phyloP scores from a whole-genome alignment of 116 monocot genomes.

The Zostera marina region DNA sequence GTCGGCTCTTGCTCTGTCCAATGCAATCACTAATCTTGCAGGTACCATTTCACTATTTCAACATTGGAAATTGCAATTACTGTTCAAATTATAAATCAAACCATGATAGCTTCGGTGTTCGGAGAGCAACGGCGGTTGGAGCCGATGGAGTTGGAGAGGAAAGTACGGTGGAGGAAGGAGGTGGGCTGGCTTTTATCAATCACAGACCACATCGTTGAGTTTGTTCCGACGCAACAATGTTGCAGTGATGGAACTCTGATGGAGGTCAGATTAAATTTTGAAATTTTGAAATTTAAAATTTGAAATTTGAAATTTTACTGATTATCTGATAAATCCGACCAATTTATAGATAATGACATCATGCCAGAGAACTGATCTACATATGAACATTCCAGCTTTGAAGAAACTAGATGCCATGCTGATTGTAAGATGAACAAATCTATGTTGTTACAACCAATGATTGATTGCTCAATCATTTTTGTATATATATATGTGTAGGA shows the following conservation, averaged over 20 bases:
- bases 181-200: slow-evolving; percentile 76
- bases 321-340: too few species aligned
- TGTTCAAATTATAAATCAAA: too few species aligned
- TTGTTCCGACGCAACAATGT: slow-evolving; percentile 57
- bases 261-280: slow-evolving; percentile 45
- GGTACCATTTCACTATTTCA: too few species aligned
- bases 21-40: slow-evolving; percentile 83
- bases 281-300: too few species aligned
- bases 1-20: slow-evolving; percentile 77
- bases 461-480: background rate
- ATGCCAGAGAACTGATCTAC: slow-evolving; percentile 67
- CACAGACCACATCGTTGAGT: slow-evolving; percentile 82
- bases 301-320: too few species aligned
- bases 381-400: slow-evolving; percentile 78
- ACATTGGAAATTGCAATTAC: too few species aligned
- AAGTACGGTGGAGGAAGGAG: slow-evolving; percentile 57
- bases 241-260: slow-evolving; percentile 47
- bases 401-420: slow-evolving; percentile 86
- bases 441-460: too few species aligned
- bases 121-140: slow-evolving; percentile 69
- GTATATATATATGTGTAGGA: slow-evolving; percentile 16
- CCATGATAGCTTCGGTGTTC: slow-evolving; percentile 58
- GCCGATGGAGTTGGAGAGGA: slow-evolving; percentile 52
- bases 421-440: slow-evolving; percentile 26
- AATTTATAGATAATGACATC: slow-evolving; percentile 56